Conservation (phyloP, 2,329 filamentous ascomycete species). For the Pseudonectria foliicola region DNA sequence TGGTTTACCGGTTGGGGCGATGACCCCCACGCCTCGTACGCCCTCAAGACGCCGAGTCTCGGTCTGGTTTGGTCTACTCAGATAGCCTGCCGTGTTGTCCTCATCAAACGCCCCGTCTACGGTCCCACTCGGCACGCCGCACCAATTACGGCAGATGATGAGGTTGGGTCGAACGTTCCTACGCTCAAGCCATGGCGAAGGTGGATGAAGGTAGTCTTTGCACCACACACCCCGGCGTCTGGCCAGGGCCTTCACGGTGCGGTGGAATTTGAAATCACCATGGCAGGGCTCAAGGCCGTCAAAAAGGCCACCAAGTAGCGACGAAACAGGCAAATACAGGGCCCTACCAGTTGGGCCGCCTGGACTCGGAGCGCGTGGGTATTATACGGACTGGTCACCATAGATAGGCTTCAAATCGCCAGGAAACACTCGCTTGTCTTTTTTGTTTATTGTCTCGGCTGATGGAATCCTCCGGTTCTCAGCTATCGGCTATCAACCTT, state of each 20-base stretch:
- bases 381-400: too few species aligned
- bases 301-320: slow-evolving; percentile 2
- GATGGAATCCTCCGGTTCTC: too few species aligned
- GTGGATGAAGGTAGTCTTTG: slow-evolving; percentile 86
- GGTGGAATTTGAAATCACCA: slow-evolving; percentile 69
- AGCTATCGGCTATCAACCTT: too few species aligned
- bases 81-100: slow-evolving; percentile 71
- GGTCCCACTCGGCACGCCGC: slow-evolving; percentile 29
- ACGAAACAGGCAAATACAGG: neutral
- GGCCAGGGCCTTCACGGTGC: slow-evolving; percentile 42
- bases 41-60: slow-evolving; percentile 75
- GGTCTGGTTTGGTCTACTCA: slow-evolving; percentile 90
- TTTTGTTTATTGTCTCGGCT: too few species aligned
- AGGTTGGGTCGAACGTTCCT: slow-evolving; percentile 34
- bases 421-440: too few species aligned
- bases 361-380: too few species aligned
- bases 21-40: slow-evolving; percentile 38
- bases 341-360: too few species aligned
- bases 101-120: slow-evolving; percentile 64
- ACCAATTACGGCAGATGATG: slow-evolving; percentile 30
- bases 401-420: too few species aligned
- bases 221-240: slow-evolving; percentile 59
- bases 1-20: slow-evolving; percentile 98
- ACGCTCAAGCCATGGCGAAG: slow-evolving; percentile 58
- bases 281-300: slow-evolving; percentile 49